Evolutionary conservation across 345 rosid species (phyloP).

Genomic region (Gossypium mustelinum): DNA sequence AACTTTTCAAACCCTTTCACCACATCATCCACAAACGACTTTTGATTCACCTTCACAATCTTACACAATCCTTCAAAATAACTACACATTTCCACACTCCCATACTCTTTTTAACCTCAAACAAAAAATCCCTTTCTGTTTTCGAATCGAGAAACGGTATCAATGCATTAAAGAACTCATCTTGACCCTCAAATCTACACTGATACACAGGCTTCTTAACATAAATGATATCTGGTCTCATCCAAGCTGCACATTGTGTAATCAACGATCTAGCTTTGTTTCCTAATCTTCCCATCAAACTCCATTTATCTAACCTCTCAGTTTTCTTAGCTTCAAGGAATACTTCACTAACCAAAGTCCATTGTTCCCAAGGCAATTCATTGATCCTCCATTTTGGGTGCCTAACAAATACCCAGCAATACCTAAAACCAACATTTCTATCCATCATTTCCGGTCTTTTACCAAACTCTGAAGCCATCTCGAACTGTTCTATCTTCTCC

Average conservation of each 20-base stretch:
- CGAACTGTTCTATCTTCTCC: conserved; percentile 82
- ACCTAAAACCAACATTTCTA: conserved; percentile 58
- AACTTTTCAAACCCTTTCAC: conserved; percentile 74
- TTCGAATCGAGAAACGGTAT: conserved; percentile 59
- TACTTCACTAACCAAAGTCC: conserved; percentile 88
- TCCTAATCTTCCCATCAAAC: conserved; percentile 85
- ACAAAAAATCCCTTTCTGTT: conserved; percentile 53
- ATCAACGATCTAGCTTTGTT: conserved; percentile 63
- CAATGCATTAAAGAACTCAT: conserved; percentile 56
- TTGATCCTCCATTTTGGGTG: conserved; percentile 83
- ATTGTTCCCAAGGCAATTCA: conserved; percentile 88
- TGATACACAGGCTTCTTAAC: conserved; percentile 91
- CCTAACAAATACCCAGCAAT: conserved; percentile 86
- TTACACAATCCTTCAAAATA: conserved; percentile 86
- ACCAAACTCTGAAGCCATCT: conserved; percentile 59
- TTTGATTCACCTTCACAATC: conserved; percentile 70
- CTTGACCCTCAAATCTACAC: conserved; percentile 88
- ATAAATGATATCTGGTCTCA: conserved; percentile 85
- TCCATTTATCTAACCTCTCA: conserved; percentile 89
- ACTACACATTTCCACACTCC: conserved; percentile 56
- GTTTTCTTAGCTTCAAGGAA: conserved; percentile 62
- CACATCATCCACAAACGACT: conserved; percentile 93
- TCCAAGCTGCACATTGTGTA: conserved; percentile 83
- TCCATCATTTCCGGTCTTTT: conserved; percentile 57
- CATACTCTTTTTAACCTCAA: conserved; percentile 63